A percentile compares a stretch with the other conserved stretches of the same genome.
These are phyloP conservation scores for Fusarium sp. DNA, from an alignment of 2,329 filamentous ascomycete genomes.

Conservation along the genomic window DNA sequence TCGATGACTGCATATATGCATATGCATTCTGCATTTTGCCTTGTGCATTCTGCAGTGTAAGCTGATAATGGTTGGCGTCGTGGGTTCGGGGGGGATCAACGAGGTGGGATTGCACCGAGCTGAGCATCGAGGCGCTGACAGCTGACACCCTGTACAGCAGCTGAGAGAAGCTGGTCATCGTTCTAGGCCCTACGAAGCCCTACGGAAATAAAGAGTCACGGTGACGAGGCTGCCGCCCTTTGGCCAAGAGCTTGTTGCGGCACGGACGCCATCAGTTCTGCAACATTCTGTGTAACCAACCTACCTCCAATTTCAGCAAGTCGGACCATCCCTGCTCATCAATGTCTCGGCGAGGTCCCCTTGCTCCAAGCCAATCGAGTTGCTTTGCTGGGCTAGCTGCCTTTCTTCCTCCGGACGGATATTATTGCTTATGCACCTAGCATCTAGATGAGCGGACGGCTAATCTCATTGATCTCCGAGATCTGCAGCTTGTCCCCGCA, in stretches of 20 bases:
- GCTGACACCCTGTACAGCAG: not conserved
- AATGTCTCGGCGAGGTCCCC: not conserved
- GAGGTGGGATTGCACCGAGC: not conserved
- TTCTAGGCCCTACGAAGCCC: not conserved
- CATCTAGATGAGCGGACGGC: not conserved
- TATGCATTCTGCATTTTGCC: not conserved
- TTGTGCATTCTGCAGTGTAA: not conserved
- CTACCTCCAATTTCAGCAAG: not conserved
- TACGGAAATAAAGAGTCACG: not conserved
- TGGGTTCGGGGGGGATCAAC: not conserved
- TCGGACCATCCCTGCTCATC: not conserved
- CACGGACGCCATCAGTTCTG: not conserved
- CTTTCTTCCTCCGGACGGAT: not conserved
- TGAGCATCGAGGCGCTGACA: not conserved
- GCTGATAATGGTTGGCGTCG: not conserved
- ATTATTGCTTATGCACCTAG: not conserved
- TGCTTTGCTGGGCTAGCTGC: not conserved
- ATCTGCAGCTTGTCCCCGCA: slow-evolving; percentile 7
- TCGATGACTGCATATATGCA: slow-evolving; percentile 1
- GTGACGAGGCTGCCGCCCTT: not conserved
- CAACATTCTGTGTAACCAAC: not conserved
- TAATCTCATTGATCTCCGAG: slow-evolving; percentile 6
- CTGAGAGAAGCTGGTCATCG: not conserved
- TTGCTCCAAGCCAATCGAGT: not conserved
- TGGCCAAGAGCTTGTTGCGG: not conserved